Conservation (phyloP, 2,329 filamentous ascomycete genomes). For the Coniochaeta sp. region DNA sequence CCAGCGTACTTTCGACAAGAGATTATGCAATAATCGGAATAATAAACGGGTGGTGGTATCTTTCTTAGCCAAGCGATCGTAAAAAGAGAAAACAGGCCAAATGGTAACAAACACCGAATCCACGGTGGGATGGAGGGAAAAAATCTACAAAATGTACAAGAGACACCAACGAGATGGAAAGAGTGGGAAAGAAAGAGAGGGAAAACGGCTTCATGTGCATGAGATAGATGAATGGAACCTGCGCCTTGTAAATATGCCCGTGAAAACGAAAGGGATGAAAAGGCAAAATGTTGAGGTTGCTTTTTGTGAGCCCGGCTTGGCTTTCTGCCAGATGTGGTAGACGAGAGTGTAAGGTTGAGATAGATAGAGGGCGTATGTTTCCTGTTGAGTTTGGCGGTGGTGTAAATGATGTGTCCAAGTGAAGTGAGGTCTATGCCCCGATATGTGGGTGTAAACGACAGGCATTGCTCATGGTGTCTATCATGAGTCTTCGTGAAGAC, state of each 20-base stretch:
- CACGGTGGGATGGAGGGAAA: neutral
- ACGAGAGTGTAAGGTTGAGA: no score
- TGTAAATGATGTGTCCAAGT: no score
- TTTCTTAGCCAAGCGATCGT: no score
- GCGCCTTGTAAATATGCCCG: neutral
- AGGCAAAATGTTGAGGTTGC: neutral
- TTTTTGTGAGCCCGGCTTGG: neutral
- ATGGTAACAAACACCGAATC: no score
- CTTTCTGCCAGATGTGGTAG: neutral
- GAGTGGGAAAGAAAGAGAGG: neutral
- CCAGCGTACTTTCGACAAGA: no score
- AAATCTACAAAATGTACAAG: constrained; percentile 1
- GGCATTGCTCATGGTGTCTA: neutral
- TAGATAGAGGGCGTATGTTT: no score
- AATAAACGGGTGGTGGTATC: no score
- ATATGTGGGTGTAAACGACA: neutral
- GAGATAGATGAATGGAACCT: neutral
- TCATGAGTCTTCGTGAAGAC: neutral
- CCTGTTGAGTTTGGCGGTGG: no score
- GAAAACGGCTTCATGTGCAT: neutral
- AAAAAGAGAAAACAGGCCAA: no score
- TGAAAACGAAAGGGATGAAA: neutral
- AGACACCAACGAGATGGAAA: no score
- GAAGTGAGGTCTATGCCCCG: no score
- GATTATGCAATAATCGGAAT: no score